Conservation (phyloP, 2,329 filamentous ascomycete species). For the Colletotrichum tropicicola region DNA sequence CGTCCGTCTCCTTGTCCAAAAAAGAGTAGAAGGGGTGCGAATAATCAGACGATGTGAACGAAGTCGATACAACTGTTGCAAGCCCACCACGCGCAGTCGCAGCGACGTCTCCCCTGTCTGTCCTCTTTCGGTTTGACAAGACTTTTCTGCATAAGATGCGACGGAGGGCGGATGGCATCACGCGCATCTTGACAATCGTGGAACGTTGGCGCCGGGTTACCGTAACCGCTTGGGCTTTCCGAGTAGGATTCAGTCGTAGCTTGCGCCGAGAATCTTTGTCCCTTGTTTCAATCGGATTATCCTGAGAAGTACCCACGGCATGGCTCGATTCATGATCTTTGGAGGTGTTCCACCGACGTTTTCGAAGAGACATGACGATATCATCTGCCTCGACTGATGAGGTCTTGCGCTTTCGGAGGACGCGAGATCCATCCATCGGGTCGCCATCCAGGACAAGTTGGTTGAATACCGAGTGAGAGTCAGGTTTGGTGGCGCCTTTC, state of each 20-base stretch:
- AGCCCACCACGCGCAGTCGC: conserved; percentile 36
- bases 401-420: conserved; percentile 85
- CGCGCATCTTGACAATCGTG: conserved; percentile 66
- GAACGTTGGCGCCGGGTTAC: conserved; percentile 36
- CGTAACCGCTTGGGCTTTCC: conserved; percentile 48
- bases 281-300: conserved; percentile 37
- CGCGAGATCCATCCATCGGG: conserved; percentile 78
- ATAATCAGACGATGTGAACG: conserved; percentile 57
- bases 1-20: conserved; percentile 87
- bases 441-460: conserved; percentile 77
- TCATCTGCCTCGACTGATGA: conserved; percentile 74
- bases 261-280: conserved; percentile 61
- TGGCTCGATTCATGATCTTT: conserved; percentile 49
- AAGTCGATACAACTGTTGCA: conserved; percentile 26
- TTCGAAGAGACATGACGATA: conserved; percentile 58
- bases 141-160: conserved; percentile 68
- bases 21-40: conserved; percentile 88
- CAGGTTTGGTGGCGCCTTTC: conserved; percentile 69
- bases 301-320: conserved; percentile 44
- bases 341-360: conserved; percentile 59
- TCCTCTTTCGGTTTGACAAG: conserved; percentile 59
- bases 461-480: conserved; percentile 82
- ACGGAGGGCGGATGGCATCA: conserved; percentile 66
- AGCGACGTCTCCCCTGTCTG: conserved; percentile 43
- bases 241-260: conserved; percentile 61